Evolutionary conservation across 2,329 filamentous ascomycete genomes (phyloP).

Genomic region (Thermomyces lanuginosus): DNA sequence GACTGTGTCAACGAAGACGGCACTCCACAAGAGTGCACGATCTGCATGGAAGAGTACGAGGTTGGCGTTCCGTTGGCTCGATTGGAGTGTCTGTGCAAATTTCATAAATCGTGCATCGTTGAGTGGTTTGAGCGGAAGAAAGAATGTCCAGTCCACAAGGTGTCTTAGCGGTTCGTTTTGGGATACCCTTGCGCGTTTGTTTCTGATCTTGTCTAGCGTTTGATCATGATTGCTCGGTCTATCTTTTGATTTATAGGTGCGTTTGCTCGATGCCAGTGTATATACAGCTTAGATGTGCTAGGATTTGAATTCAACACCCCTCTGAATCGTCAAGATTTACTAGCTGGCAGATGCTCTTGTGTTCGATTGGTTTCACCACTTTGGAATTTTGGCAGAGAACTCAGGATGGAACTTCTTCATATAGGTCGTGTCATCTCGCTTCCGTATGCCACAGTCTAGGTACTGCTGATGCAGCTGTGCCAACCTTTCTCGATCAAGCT

Average conservation of each 20-base stretch:
- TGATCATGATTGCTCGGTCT: not conserved
- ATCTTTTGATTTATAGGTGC: not conserved
- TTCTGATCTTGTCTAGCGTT: not conserved
- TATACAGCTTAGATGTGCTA: no score
- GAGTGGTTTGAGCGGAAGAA: slow-evolving; percentile 43
- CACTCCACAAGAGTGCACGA: slow-evolving; percentile 41
- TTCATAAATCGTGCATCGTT: slow-evolving; percentile 44
- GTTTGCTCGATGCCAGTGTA: not conserved
- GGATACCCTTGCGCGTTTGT: slow-evolving; percentile 1
- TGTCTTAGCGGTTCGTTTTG: slow-evolving; percentile 3
- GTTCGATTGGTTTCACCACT: no score
- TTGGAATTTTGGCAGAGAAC: no score
- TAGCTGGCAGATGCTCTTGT: no score
- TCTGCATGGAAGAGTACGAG: slow-evolving; percentile 50
- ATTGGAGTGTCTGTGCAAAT: slow-evolving; percentile 48
- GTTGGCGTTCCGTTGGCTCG: slow-evolving; percentile 42
- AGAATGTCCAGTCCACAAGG: slow-evolving; percentile 47
- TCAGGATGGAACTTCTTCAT: no score
- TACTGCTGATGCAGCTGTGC: no score
- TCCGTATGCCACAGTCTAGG: no score
- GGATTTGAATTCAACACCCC: no score
- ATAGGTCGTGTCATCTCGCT: no score
- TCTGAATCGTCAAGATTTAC: no score
- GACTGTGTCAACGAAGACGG: slow-evolving; percentile 42
- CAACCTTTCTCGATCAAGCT: no score